A percentile compares a stretch with the other conserved stretches of the same genome.
Conservation (phyloP, 208 protist species). For the Trypanosoma brucei region DNA sequence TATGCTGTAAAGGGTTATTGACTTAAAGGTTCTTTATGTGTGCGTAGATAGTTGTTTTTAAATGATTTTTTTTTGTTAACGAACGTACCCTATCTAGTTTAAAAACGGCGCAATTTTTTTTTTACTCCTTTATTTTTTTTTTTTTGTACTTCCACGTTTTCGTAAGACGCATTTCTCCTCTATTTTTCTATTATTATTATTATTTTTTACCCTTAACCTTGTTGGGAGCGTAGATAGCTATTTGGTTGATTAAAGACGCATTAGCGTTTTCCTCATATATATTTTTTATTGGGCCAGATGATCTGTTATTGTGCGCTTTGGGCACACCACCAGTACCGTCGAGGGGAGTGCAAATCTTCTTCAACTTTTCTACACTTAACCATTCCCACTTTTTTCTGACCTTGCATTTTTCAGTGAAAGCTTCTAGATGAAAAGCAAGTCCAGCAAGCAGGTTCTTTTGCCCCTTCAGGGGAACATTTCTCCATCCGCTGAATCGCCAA, state of each 20-base stretch:
- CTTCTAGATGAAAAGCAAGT: conserved; percentile 12
- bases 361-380: no score
- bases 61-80: no score
- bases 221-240: no score
- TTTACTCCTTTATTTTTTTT: conserved; percentile 8
- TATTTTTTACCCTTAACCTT: background rate
- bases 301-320: no score
- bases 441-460: conserved; percentile 15
- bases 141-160: conserved; percentile 8
- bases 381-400: background rate
- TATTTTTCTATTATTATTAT: conserved; percentile 9
- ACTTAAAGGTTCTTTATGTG: background rate
- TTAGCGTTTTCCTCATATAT: no score
- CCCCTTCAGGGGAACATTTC: conserved; percentile 17
- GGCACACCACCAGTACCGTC: no score
- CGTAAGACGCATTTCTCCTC: background rate
- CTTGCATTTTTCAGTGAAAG: background rate
- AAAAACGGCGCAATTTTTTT: conserved; percentile 9
- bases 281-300: no score
- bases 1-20: background rate
- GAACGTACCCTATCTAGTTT: no score
- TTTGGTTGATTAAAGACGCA: no score
- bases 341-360: no score
- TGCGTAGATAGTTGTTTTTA: background rate
- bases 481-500: background rate